phyloP scores from a whole-genome alignment of 192 early-diverging fungal genomes.

The Coemansia sp. region DNA sequence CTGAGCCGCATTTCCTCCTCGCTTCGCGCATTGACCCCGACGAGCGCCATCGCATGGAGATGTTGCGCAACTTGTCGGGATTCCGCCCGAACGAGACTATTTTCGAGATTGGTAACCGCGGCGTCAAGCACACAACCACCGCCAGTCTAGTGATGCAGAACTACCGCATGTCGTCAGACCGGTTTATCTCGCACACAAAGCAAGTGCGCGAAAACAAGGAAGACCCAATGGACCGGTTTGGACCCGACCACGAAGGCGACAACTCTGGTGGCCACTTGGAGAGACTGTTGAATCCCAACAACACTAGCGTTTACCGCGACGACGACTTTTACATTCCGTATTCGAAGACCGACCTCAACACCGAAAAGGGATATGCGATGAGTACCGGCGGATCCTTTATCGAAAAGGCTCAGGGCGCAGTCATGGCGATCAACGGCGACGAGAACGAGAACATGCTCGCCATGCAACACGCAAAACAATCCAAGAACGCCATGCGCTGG shows the following conservation, averaged over 20 bases:
- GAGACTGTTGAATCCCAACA: conserved; percentile 31
- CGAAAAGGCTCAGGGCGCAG: conserved; percentile 77
- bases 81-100: conserved; percentile 92
- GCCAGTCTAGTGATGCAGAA: conserved; percentile 70
- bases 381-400: conserved; percentile 71
- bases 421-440: conserved; percentile 79
- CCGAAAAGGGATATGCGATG: conserved; percentile 83
- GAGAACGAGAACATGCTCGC: conserved; percentile 68
- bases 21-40: conserved; percentile 52
- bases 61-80: conserved; percentile 73
- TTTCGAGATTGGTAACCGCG: conserved; percentile 90
- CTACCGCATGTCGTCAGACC: conserved; percentile 52
- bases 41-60: conserved; percentile 66
- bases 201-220: conserved; percentile 33
- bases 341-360: conserved; percentile 78
- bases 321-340: conserved; percentile 89
- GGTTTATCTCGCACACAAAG: conserved; percentile 33
- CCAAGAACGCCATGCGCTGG: conserved; percentile 73
- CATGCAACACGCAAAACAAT: conserved; percentile 59
- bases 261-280: conserved; percentile 12
- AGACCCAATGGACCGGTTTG: conserved; percentile 49
- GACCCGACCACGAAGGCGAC: conserved; percentile 33
- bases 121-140: conserved; percentile 70
- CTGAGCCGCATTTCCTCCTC: conserved; percentile 81
- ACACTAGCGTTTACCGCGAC: conserved; percentile 60